Evolutionary conservation across 345 rosid genomes (phyloP).

Genomic region (Salix suchowensis): DNA sequence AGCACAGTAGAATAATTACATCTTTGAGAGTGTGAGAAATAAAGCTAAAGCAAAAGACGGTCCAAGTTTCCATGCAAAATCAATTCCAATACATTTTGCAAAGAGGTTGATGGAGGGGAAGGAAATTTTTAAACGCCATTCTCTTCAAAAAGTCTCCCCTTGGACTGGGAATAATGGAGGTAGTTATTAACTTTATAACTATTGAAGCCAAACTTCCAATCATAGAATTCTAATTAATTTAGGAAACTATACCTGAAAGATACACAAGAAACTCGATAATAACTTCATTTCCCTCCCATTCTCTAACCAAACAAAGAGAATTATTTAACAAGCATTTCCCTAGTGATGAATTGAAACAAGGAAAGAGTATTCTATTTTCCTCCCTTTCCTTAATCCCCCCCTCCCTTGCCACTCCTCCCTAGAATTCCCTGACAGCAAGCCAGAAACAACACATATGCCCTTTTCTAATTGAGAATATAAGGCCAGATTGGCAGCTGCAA

Average conservation of each 20-base stretch:
- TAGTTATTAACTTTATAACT: not conserved
- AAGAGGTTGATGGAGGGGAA: not conserved
- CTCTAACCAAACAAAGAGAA: not conserved
- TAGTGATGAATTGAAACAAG: not conserved
- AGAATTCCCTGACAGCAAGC: not conserved
- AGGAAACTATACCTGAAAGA: not conserved
- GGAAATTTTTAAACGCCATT: not conserved
- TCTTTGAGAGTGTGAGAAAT: not conserved
- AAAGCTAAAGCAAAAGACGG: not conserved
- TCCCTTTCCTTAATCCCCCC: not conserved
- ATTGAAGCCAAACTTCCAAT: not conserved
- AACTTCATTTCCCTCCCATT: not conserved
- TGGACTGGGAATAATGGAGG: not conserved
- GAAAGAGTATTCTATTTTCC: not conserved
- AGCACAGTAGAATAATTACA: not conserved
- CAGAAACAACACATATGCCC: not conserved
- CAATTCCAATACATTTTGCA: not conserved
- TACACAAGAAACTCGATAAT: not conserved
- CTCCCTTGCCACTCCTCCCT: not conserved
- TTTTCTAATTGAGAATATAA: too few species aligned
- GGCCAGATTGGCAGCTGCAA: too few species aligned
- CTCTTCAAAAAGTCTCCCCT: not conserved
- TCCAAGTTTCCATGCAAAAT: not conserved
- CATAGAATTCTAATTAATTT: not conserved
- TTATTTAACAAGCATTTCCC: not conserved